These are phyloP conservation scores for Didymella pomorum DNA, from an alignment of 2,329 filamentous ascomycete genomes.

Conservation along the genomic window DNA sequence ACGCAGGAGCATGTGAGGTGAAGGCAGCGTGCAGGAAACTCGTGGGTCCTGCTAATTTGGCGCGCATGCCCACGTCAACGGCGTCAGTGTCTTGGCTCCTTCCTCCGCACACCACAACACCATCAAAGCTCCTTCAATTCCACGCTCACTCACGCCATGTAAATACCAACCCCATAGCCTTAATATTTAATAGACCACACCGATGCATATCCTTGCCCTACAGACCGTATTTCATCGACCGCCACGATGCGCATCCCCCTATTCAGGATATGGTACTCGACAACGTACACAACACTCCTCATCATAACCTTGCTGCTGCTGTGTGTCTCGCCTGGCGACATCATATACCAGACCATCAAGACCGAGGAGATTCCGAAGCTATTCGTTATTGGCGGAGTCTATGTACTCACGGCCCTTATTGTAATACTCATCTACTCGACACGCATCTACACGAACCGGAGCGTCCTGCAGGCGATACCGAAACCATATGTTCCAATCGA, in stretches of 20 bases:
- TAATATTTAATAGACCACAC: constrained; percentile 38
- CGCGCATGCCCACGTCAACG: constrained; percentile 22
- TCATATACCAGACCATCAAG: constrained; percentile 76
- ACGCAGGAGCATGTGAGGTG: constrained; percentile 1
- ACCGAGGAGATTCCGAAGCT: constrained; percentile 78
- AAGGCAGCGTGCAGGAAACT: constrained; percentile 17
- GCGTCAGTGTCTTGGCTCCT: constrained; percentile 32
- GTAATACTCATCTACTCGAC: constrained; percentile 80
- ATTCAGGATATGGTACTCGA: constrained; percentile 82
- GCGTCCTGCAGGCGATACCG: constrained; percentile 80
- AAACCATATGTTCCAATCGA: constrained; percentile 87
- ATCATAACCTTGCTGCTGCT: constrained; percentile 76
- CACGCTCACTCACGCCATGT: constrained; percentile 29
- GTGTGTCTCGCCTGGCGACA: constrained; percentile 79
- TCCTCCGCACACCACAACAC: constrained; percentile 22
- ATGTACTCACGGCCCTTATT: constrained; percentile 74
- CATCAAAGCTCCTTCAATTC: constrained; percentile 23
- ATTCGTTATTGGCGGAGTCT: constrained; percentile 79
- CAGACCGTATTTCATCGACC: constrained; percentile 11
- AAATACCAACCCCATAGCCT: constrained; percentile 26
- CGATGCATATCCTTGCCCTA: constrained; percentile 31
- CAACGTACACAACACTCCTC: constrained; percentile 78
- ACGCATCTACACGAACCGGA: constrained; percentile 86
- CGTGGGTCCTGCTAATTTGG: constrained; percentile 26
- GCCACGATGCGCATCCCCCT: constrained; percentile 60